A percentile compares a stretch with the other conserved stretches of the same genome.
Evolutionary conservation across 2,329 filamentous ascomycete species (phyloP).

Genomic region (Acrocalymma vagum): DNA sequence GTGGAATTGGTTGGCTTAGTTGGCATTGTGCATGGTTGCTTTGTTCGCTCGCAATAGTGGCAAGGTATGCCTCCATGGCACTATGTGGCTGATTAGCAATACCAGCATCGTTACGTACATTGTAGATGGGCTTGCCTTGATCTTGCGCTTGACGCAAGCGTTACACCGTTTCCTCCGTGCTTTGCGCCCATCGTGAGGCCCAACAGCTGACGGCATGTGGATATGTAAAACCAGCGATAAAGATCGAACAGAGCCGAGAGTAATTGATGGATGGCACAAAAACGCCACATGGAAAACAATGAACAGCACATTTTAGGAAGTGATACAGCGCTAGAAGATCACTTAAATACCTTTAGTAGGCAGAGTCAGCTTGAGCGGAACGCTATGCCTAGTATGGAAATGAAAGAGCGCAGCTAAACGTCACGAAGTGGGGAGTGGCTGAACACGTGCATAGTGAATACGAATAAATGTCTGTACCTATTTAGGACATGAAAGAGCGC

Average conservation of each 20-base stretch:
- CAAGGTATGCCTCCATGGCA: constrained; percentile 34
- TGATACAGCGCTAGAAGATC: constrained; percentile 10
- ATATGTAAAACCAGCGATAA: background rate
- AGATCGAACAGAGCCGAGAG: background rate
- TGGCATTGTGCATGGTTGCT: constrained; percentile 19
- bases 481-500: constrained; percentile 28
- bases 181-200: constrained; percentile 38
- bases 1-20: constrained; percentile 6
- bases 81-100: constrained; percentile 14
- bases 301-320: too few species aligned
- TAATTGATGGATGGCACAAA: too few species aligned
- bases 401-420: too few species aligned
- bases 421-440: too few species aligned
- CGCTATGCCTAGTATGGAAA: too few species aligned
- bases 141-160: constrained; percentile 33
- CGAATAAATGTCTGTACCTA: constrained; percentile 13
- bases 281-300: too few species aligned
- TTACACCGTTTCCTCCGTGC: constrained; percentile 34
- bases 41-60: constrained; percentile 24
- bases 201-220: constrained; percentile 23
- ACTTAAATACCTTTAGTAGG: too few species aligned
- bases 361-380: too few species aligned
- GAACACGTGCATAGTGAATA: constrained; percentile 2
- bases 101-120: background rate
- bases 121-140: constrained; percentile 22